Percentiles rank a stretch among this genome's conserved stretches.
Evolutionary conservation across 371 early-diverging fungal genomes (phyloP).

Genomic region (Apophysomyces trapeziformis): DNA sequence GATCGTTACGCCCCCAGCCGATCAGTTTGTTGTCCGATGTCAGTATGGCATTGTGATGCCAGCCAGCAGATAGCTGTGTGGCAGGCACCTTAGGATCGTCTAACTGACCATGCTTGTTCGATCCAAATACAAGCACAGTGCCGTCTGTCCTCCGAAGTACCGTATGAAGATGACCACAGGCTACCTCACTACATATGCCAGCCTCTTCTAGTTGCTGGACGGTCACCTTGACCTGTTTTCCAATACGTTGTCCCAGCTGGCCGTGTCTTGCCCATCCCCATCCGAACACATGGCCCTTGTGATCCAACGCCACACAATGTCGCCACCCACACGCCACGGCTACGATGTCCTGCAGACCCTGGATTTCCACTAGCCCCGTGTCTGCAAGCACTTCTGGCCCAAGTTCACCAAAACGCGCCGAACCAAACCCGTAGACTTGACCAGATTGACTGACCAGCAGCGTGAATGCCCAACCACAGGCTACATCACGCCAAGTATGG

Average conservation of each 20-base stretch:
- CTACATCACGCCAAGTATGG: conserved; percentile 47
- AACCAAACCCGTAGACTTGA: conserved; percentile 53
- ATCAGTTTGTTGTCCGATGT: conserved; percentile 21
- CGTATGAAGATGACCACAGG: conserved; percentile 64
- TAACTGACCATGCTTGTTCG: conserved; percentile 68
- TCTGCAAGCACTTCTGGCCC: conserved; percentile 26
- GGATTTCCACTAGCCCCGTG: conserved; percentile 12
- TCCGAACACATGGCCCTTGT: conserved; percentile 45
- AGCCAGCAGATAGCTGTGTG: conserved; percentile 63
- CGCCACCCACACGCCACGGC: conserved; percentile 69
- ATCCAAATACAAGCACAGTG: conserved; percentile 60
- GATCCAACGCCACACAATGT: conserved; percentile 54
- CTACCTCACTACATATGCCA: conserved; percentile 23
- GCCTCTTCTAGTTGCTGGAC: background rate
- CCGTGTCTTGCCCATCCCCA: conserved; percentile 72
- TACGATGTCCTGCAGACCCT: conserved; percentile 26
- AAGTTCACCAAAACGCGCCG: conserved; percentile 57
- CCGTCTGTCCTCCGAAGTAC: conserved; percentile 44
- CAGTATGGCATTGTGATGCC: conserved; percentile 72
- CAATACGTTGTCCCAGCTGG: conserved; percentile 48
- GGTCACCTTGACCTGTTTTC: background rate
- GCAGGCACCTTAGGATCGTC: conserved; percentile 24
- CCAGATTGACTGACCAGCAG: conserved; percentile 40
- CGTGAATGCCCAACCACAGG: conserved; percentile 68
- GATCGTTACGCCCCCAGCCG: conserved; percentile 76